Evolutionary conservation across 2,329 filamentous ascomycete species (phyloP).

Genomic region (Penicillium hordei): DNA sequence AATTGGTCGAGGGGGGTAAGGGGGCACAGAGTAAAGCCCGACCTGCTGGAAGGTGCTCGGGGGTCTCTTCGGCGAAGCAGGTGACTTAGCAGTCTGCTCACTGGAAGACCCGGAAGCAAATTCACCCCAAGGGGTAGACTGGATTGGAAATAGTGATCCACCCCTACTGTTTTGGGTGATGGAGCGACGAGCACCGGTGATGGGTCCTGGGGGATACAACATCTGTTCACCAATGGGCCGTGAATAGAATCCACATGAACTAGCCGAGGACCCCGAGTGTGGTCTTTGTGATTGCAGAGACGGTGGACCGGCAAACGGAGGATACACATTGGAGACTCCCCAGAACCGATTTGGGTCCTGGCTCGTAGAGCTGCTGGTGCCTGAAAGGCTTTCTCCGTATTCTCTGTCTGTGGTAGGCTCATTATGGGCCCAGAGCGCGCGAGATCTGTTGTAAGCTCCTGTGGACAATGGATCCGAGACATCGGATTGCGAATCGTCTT

Average conservation of each 20-base stretch:
- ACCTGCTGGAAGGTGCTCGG: slow-evolving; percentile 36
- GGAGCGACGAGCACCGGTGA: slow-evolving; percentile 29
- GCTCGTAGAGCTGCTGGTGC: slow-evolving; percentile 20
- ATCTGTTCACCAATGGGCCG: slow-evolving; percentile 34
- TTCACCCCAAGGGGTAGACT: slow-evolving; percentile 36
- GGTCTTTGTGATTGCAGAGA: slow-evolving; percentile 35
- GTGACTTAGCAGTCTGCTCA: slow-evolving; percentile 29
- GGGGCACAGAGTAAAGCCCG: slow-evolving; percentile 36
- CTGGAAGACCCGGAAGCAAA: slow-evolving; percentile 29
- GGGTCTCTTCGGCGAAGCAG: slow-evolving; percentile 29
- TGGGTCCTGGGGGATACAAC: slow-evolving; percentile 28
- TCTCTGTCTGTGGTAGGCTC: slow-evolving; percentile 28
- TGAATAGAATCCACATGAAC: slow-evolving; percentile 30
- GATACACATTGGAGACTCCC: slow-evolving; percentile 24
- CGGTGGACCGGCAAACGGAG: slow-evolving; percentile 20
- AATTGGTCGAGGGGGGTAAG: slow-evolving; percentile 58
- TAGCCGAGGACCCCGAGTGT: slow-evolving; percentile 35
- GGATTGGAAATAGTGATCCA: slow-evolving; percentile 35
- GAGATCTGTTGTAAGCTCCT: slow-evolving; percentile 43
- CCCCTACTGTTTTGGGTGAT: slow-evolving; percentile 34
- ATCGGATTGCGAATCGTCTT: slow-evolving; percentile 48
- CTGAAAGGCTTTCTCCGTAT: slow-evolving; percentile 27
- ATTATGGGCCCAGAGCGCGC: slow-evolving; percentile 34
- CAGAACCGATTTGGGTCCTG: slow-evolving; percentile 36
- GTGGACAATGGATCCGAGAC: slow-evolving; percentile 45